Percentiles rank a stretch among this genome's conserved stretches.
Evolutionary conservation across 1,284 basidiomycete genomes (phyloP).

Genomic region (Xerocomus nothofagi): DNA sequence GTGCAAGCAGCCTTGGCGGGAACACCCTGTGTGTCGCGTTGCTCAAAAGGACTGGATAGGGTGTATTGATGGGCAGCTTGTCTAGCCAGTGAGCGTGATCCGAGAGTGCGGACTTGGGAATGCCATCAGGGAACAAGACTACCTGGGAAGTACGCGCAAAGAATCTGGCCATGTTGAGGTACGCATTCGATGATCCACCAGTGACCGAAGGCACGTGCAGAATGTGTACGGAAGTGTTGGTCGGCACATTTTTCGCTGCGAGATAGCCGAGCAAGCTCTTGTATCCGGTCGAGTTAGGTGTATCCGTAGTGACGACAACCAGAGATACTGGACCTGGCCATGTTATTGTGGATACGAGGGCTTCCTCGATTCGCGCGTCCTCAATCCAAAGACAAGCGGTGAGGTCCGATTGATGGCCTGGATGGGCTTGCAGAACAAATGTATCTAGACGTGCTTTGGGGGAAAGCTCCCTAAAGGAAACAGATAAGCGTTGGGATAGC

Average conservation of each 20-base stretch:
- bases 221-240: constrained; percentile 47
- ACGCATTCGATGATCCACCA: constrained; percentile 49
- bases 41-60: constrained; percentile 28
- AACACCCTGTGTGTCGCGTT: constrained; percentile 27
- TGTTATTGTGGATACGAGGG: constrained; percentile 36
- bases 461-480: constrained; percentile 18
- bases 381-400: constrained; percentile 57
- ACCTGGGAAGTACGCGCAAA: constrained; percentile 52
- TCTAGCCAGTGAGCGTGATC: constrained; percentile 18
- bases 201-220: constrained; percentile 42
- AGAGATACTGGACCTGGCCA: constrained; percentile 62
- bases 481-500: constrained; percentile 22
- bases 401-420: constrained; percentile 24
- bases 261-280: constrained; percentile 29
- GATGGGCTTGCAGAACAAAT: constrained; percentile 22
- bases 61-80: constrained; percentile 31
- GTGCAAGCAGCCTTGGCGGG: constrained; percentile 42
- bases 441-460: constrained; percentile 31
- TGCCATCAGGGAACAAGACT: constrained; percentile 50
- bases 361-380: constrained; percentile 35
- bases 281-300: constrained; percentile 35
- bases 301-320: constrained; percentile 44
- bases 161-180: constrained; percentile 63
- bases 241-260: constrained; percentile 16
- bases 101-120: constrained; percentile 12